Evolutionary conservation across 208 protist species (phyloP), one percentile per base, ranked within the genome.

Genomic region (Leishmania martiniquensis): DNA sequence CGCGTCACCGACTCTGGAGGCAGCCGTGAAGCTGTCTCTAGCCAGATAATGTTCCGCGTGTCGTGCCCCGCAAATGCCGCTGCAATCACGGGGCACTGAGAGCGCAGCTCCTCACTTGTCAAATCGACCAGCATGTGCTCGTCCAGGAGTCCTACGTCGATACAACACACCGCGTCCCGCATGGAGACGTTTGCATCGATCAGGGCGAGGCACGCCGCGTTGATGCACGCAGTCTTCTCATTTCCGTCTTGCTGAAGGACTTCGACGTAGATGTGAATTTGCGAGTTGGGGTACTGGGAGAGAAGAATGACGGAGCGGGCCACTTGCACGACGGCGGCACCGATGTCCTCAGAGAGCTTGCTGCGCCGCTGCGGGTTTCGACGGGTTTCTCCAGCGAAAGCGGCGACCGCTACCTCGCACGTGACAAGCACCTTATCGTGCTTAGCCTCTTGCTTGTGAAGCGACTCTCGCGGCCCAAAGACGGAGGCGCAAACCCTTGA

Each of bases 171-270:
- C 1, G 87, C 81, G 72, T 95, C 92, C 20, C 91, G 89, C 92
- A 98, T 97, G 1, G 92, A 89, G 2, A 98, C 84, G 60, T 89
- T 90, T 32, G 94, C 94, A 75, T 96, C 87, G 25, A 92, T 75
- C 10, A 98, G 85, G n/a, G 94, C 94, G 29, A 98, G 85, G 72
- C 91, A 96, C 25, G 94, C 94, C 12, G 94, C 94, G 71, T 95
- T 98, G 81, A 98, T 93, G 76, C 89, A 91, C 45, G 92, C 86
- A 5, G 91, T 85, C 78, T 95, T 96, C 52, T 96, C 92, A 65
- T 84, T 94, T 4, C 92, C 94, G 78, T 98, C 93, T 42, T 91
- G 84, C 68, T 87, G 87, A 22, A 98, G 84, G 5, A 98, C 85
- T 62, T 97, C 92, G 4, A 98, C 76, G 68, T 83, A 89, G 47